Base-by-base conservation (phyloP, 108 stramenopile genomes). In the Conticribra guillardii region DNA sequence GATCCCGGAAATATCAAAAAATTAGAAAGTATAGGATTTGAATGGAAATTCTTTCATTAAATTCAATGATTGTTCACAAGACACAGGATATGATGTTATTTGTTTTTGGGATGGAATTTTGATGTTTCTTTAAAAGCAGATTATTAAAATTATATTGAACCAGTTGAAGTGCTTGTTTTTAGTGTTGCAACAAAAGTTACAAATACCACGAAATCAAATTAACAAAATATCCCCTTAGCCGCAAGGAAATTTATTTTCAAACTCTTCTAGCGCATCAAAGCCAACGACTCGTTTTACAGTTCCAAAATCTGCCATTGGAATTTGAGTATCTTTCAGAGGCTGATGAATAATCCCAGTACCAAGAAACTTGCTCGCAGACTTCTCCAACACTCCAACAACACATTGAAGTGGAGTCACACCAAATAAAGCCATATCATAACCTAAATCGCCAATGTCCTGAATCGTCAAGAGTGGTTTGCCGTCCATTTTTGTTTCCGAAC, bases 351-450 rank as follows among this genome's bases (percentile, higher is more conserved):
- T 61, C 30, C 54, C 55, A n/a, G 47, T 72, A 29, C 22, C 32
- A 14, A 80, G 29, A 23, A 80, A 56, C 27, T 66, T 68, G 22
- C 44, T 32, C 7, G 80, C 71, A 37, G 58, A 34, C 14, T 30
- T 30, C 24, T 64, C 53, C 16, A 83, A 58, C 27, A 78, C 66
- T 14, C 57, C 52, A 1, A 87, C 76, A n/a, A 69, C 50, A 27
- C 71, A 76, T 45, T 87, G 85, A 11, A 87, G 77, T n/a, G 82
- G 80, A 24, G 81, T 73, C 11, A 87, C 81, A 3, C 85, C 85
- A 60, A 79, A 81, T 32, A 87, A 69, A 2, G 76, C 76, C 54
- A 87, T 51, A 60, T 84, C 83, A 57, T 74, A 87, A 3, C 83
- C 83, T 60, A 87, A 34, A 18, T 55, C 60, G 24, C 71, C 69